These are phyloP conservation scores for Candida parachauliodes DNA, from an alignment of 805 yeast species.

Conservation along the genomic window DNA sequence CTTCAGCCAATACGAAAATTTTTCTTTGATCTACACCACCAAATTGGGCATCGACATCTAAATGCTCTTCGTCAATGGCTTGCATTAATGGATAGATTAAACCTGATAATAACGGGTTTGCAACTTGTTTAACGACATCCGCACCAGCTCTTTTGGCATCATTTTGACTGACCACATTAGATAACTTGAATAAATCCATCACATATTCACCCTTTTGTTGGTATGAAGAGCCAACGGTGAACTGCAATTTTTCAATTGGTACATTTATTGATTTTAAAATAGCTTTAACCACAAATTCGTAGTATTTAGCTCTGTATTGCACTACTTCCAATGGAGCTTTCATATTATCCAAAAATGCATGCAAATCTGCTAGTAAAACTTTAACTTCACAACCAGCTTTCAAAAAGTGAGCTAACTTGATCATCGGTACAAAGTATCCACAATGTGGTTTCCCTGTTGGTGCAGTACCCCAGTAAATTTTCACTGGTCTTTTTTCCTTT, in stretches of 20 bases:
- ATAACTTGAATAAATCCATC: constrained; percentile 81
- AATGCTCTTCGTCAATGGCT: constrained; percentile 90
- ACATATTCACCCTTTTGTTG: constrained; percentile 77
- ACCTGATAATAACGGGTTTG: constrained; percentile 89
- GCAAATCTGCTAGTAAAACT: constrained; percentile 89
- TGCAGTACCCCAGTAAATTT: constrained; percentile 98
- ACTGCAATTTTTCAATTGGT: constrained; percentile 82
- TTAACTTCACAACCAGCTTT: constrained; percentile 95
- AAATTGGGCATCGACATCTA: constrained; percentile 88
- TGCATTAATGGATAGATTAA: constrained; percentile 98
- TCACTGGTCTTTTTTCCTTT: constrained; percentile 75
- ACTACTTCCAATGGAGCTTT: constrained; percentile 96
- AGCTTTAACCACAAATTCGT: constrained; percentile 78
- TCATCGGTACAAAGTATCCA: constrained; percentile 98
- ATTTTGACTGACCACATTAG: constrained; percentile 84
- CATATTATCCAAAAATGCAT: constrained; percentile 97
- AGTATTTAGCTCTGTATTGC: constrained; percentile 82
- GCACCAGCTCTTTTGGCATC: constrained; percentile 99
- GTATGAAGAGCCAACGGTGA: constrained; percentile 86
- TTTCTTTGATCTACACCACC: constrained; percentile 99
- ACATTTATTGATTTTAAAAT: constrained; percentile 83
- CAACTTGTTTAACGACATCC: constrained; percentile 96
- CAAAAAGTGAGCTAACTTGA: constrained; percentile 89
- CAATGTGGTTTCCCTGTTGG: constrained; percentile 99
- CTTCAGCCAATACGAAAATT: constrained; percentile 95